Conservation (phyloP, 2,329 filamentous ascomycete species). For the Alternaria rosae region DNA sequence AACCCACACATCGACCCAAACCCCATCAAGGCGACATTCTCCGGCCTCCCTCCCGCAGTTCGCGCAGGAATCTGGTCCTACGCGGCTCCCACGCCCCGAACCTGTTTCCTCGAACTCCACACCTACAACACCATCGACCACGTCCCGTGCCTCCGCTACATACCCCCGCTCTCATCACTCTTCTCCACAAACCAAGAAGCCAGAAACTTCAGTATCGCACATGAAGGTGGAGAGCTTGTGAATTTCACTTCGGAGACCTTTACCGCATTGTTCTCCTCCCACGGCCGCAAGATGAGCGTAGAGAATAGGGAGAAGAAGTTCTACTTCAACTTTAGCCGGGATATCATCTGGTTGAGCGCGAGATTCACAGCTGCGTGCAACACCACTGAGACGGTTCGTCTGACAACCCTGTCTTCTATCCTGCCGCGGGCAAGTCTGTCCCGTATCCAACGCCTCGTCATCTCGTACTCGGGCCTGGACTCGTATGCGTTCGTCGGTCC, state of each 20-base stretch:
- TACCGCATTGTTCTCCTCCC: not conserved
- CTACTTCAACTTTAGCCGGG: conserved; percentile 19
- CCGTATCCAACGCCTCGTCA: not conserved
- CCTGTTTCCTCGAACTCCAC: conserved; percentile 25
- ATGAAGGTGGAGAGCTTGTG: conserved; percentile 15
- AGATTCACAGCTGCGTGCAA: conserved; percentile 12
- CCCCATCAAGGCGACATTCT: conserved; percentile 4
- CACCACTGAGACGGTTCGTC: conserved; percentile 15
- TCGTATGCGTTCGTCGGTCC: conserved; percentile 7
- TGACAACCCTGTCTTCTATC: conserved; percentile 1
- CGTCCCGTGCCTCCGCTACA: conserved; percentile 13
- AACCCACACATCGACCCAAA: not conserved
- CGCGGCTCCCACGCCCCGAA: conserved; percentile 14
- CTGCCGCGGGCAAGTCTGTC: not conserved
- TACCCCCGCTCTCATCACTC: conserved; percentile 17
- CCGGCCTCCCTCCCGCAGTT: not conserved
- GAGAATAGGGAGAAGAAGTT: not conserved
- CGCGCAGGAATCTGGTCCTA: conserved; percentile 11
- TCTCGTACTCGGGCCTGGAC: conserved; percentile 16
- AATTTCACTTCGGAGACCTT: not conserved
- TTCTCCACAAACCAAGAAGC: conserved; percentile 16
- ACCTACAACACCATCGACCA: conserved; percentile 13
- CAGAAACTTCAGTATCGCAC: conserved; percentile 11
- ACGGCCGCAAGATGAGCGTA: not conserved
- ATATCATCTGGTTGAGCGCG: conserved; percentile 19